Conservation (phyloP, 345 rosid species). For the Reutealis trisperma region DNA sequence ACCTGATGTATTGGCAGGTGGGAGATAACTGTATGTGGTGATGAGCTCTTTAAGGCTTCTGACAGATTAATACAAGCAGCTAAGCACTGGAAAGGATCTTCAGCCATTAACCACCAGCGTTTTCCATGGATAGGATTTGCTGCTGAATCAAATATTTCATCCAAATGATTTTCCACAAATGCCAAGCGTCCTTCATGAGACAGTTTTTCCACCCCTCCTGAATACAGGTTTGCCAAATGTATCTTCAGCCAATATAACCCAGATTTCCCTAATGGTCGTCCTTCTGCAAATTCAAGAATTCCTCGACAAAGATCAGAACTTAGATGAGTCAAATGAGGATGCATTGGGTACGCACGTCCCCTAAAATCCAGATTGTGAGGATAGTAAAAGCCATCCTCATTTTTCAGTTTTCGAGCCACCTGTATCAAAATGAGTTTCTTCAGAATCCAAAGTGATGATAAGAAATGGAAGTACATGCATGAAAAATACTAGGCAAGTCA, state of each 20-base stretch:
- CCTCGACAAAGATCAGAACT: conserved; percentile 97
- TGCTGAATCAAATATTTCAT: conserved; percentile 89
- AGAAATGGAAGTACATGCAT: conserved; percentile 16
- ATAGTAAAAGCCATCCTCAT: conserved; percentile 95
- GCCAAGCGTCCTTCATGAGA: conserved; percentile 84
- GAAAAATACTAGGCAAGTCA: conserved; percentile 8
- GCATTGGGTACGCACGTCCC: conserved; percentile 99
- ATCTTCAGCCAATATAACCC: conserved; percentile 90
- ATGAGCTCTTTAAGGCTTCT: conserved; percentile 82
- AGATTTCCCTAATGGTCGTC: conserved; percentile 81
- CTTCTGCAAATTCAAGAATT: conserved; percentile 93
- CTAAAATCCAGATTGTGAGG: conserved; percentile 99
- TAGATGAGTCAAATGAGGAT: conserved; percentile 90
- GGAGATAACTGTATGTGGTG: conserved; percentile 69
- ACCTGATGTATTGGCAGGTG: conserved; percentile 98
- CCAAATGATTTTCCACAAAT: conserved; percentile 81
- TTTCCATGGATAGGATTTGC: conserved; percentile 82
- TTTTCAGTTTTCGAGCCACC: conserved; percentile 94
- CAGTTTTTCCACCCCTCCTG: conserved; percentile 90
- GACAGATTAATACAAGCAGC: conserved; percentile 87
- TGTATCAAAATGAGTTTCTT: conserved; percentile 35
- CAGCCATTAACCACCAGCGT: conserved; percentile 94
- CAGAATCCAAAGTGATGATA: conserved; percentile 20
- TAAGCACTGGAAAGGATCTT: conserved; percentile 97
- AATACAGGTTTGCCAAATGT: conserved; percentile 84